Percentiles rank a stretch among this genome's conserved stretches.
phyloP scores from a whole-genome alignment of 495 filamentous ascomycete species.

The Penicillium paradoxum region DNA sequence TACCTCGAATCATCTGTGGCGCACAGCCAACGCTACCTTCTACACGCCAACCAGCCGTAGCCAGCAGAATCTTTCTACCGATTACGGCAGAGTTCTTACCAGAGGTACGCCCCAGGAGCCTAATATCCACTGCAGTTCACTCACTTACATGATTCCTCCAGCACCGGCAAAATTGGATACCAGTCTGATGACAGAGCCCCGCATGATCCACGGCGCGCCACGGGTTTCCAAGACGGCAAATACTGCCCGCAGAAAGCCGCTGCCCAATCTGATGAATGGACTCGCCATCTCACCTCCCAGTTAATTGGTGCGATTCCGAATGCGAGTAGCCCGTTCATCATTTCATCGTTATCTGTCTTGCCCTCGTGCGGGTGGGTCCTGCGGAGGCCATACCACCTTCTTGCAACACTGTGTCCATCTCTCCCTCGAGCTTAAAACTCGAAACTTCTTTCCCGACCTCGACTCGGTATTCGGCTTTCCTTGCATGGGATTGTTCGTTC shows the following conservation, averaged over 20 bases:
- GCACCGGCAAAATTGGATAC: slow-evolving; percentile 82
- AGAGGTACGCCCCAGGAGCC: slow-evolving; percentile 49
- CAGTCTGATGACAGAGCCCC: slow-evolving; percentile 81
- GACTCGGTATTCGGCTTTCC: neutral
- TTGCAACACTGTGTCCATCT: neutral
- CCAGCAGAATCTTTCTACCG: slow-evolving; percentile 57
- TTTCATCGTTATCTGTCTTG: neutral
- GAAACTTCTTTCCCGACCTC: neutral
- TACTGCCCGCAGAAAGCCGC: slow-evolving; percentile 63
- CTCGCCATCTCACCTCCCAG: slow-evolving; percentile 44
- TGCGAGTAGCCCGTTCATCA: slow-evolving; percentile 7
- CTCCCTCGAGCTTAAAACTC: neutral
- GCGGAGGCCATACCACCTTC: neutral
- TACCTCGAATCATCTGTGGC: slow-evolving; percentile 87
- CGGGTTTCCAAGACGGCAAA: slow-evolving; percentile 56
- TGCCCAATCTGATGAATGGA: slow-evolving; percentile 63
- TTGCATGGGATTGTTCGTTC: neutral
- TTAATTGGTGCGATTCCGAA: slow-evolving; percentile 21
- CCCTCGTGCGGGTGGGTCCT: slow-evolving; percentile 2
- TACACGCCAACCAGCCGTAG: slow-evolving; percentile 59
- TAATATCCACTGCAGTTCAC: neutral
- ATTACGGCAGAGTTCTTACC: slow-evolving; percentile 52
- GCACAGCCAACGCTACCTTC: slow-evolving; percentile 72
- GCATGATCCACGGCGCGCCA: slow-evolving; percentile 69
- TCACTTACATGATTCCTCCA: slow-evolving; percentile 23